phyloP scores from a whole-genome alignment of 805 yeast species.

The Candida dajiaensis region DNA sequence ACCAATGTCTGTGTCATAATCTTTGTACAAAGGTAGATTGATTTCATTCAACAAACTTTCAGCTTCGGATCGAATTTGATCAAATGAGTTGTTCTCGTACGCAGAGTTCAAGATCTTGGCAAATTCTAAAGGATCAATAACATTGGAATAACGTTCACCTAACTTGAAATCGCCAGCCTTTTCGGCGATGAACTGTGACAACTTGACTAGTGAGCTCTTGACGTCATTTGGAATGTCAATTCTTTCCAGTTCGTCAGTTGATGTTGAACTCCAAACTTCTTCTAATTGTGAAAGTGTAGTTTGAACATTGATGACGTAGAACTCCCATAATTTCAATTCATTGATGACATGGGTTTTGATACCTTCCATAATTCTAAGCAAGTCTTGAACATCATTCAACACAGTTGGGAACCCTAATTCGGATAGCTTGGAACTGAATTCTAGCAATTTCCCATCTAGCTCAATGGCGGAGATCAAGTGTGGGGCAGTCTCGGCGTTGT shows the following conservation, averaged over 20 bases:
- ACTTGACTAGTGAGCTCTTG: slow-evolving; percentile 30
- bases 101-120: slow-evolving; percentile 43
- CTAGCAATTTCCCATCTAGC: slow-evolving; percentile 62
- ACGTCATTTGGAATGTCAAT: slow-evolving; percentile 43
- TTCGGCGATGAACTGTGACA: slow-evolving; percentile 44
- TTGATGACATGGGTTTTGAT: slow-evolving; percentile 63
- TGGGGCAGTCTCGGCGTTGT: slow-evolving; percentile 82
- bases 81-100: slow-evolving; percentile 22
- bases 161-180: slow-evolving; percentile 35
- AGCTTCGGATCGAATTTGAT: slow-evolving; percentile 35
- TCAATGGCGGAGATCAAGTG: slow-evolving; percentile 82
- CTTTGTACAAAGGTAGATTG: slow-evolving; percentile 63
- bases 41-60: slow-evolving; percentile 64
- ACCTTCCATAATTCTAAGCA: slow-evolving; percentile 59
- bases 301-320: slow-evolving; percentile 62
- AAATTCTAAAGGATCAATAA: slow-evolving; percentile 44
- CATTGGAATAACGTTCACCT: slow-evolving; percentile 45
- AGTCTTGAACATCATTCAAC: slow-evolving; percentile 45
- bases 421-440: slow-evolving; percentile 55
- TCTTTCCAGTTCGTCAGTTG: slow-evolving; percentile 12
- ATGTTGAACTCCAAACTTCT: slow-evolving; percentile 27
- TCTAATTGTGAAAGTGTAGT: slow-evolving; percentile 35
- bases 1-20: slow-evolving; percentile 67
- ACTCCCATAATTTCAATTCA: slow-evolving; percentile 78
- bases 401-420: slow-evolving; percentile 57